Percentiles rank a stretch among this genome's conserved stretches.
Conservation (phyloP, 2,329 filamentous ascomycete species). For the Aureobasidium sp. region DNA sequence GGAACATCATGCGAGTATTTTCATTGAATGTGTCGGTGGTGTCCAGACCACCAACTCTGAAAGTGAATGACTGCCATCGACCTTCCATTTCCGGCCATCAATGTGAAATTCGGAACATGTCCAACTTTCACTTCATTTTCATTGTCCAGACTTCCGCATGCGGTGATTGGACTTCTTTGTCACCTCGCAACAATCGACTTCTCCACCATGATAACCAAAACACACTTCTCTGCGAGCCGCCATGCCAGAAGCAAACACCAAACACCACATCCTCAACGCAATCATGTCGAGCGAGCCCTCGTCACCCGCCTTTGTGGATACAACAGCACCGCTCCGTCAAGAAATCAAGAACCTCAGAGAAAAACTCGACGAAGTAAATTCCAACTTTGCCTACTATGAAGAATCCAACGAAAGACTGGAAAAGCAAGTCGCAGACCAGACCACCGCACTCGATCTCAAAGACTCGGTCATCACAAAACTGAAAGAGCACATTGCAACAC, state of each 20-base stretch:
- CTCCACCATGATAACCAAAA: not conserved
- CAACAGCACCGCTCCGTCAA: not conserved
- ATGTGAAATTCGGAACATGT: not conserved
- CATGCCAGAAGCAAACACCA: not conserved
- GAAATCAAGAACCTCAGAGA: not conserved
- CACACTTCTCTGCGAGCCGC: not conserved
- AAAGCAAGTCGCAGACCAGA: not conserved
- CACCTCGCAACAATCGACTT: not conserved
- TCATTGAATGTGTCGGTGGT: not conserved
- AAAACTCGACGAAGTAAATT: not conserved
- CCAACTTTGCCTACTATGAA: not conserved
- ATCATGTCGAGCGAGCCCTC: not conserved
- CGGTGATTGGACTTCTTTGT: not conserved
- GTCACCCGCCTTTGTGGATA: not conserved
- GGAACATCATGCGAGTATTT: not conserved
- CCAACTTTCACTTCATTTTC: not conserved
- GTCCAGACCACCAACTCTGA: not conserved
- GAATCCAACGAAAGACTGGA: not conserved
- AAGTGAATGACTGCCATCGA: not conserved
- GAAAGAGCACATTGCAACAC: not conserved
- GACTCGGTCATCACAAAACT: not conserved
- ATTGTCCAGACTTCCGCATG: not conserved
- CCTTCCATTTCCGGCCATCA: not conserved
- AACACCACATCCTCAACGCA: not conserved
- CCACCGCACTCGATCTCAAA: not conserved